Base-by-base conservation (phyloP, 2,329 filamentous ascomycete species). In the Colletotrichum magnum region DNA sequence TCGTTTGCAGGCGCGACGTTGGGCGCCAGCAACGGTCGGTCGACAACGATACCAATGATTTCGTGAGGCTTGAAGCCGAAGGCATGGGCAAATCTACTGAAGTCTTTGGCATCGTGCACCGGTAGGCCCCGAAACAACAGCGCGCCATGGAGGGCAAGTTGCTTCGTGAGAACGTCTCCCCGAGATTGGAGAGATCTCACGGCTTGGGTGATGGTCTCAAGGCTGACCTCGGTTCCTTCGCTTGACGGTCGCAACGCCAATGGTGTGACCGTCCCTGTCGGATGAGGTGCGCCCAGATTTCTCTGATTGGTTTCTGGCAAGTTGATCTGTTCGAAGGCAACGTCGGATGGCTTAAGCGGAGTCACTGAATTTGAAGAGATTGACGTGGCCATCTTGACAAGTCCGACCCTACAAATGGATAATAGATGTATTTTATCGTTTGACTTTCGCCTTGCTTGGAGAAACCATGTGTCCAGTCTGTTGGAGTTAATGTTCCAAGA, bases 11-110 rank as follows among this genome's bases (percentile, higher is more conserved):
- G 83, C 5, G 54, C 62, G 13, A 65, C 54, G 0, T 65, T 65
- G 4, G 47, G 45, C 15, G 54, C 54, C 16, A 59, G 26, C 13
- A 59, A 12, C 0, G 84, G 83, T 50, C 85, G 74, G 54, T 85
- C 76, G 6, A 86, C 83, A 0, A 85, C 83, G 52, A 85, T 86
- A 0, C 84, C 84, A 57, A 87, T 86, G 64, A 85, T 85, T 70
- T 86, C 84, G 60, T 86, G 84, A 1, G 84, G 83, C 32, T 28
- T 65, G 36, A 59, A 53, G 0, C 83, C 83, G 71, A 86, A 87
- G 0, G 84, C 82, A 65, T 86, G 84, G 0, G 83, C 82, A 71
- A 87, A 86, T 68, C 75, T 79, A 75, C 81, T 84, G 72, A 86
- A 86, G 32, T 85, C 83, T 5, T 80, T 69, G 2, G 83, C 84